Base-by-base conservation (phyloP, 2,329 filamentous ascomycete genomes). In the Cytospora paraplurivora region DNA sequence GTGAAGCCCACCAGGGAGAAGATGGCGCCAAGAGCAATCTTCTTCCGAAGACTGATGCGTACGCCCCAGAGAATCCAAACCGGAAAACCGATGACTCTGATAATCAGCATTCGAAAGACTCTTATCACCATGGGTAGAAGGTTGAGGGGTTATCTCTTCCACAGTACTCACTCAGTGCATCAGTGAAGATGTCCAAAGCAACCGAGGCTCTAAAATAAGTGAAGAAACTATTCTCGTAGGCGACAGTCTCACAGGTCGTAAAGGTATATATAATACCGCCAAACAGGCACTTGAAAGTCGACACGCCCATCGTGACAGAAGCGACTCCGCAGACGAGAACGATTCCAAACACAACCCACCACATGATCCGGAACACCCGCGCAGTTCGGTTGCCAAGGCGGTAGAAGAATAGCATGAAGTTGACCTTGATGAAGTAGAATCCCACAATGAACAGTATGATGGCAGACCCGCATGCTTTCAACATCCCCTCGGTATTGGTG, bases 1-100 rank as follows among this genome's bases (percentile, higher is more conserved):
- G 64, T 66, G 41, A 66, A 59, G 3, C 64, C 64, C 15, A 66
- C 64, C 19, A 66, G 64, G 11, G 64, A 66, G 38, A 66, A 66
- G 34, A 66, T 66, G 5, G 56, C 64, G 12, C 35, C 56, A 19
- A 66, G 64, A 2, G 61, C 64, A 7, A 66, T 13, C 56, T 66
- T 66, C 38, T 63, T 63, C 6, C 61, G 61, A 21, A 59, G 21
- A 17, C 56, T 56, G 15, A 66, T 66, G 5, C 57, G 64, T 1
- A 66, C 64, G 15, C 64, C 64, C 64, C 64, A 66, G 0, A 66
- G 64, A 12, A 66, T 61, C 64, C 64, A 66, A 1, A 66, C 51
- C 3, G 61, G 64, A 11, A 66, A 66, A 11, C 56, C 61, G n/a
- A 66, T 63, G 27, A 66, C 64, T 66, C 27, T 54, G 7, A n/a